These are phyloP conservation scores for Pseudocercospora crystallina DNA, from an alignment of 2,329 filamentous ascomycete genomes.

Conservation along the genomic window DNA sequence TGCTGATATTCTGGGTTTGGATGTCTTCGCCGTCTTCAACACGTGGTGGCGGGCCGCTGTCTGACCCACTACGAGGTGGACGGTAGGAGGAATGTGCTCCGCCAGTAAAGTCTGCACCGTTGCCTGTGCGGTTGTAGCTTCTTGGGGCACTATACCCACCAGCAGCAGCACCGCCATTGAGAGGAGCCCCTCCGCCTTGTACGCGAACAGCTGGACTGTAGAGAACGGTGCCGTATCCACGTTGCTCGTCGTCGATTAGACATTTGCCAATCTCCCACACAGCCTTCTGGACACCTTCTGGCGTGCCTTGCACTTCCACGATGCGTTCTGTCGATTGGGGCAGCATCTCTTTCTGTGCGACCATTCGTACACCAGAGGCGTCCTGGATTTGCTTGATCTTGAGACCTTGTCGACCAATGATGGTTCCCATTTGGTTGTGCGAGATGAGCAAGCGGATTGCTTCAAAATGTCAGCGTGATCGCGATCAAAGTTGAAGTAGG, in stretches of 20 bases:
- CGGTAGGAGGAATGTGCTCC: slow-evolving; percentile 60
- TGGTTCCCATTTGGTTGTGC: slow-evolving; percentile 99
- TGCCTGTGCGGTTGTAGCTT: slow-evolving; percentile 87
- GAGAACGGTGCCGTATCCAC: slow-evolving; percentile 91
- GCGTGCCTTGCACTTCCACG: slow-evolving; percentile 92
- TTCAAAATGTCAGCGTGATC: slow-evolving; percentile 42
- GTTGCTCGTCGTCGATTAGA: slow-evolving; percentile 95
- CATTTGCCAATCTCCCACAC: slow-evolving; percentile 99
- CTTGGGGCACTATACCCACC: slow-evolving; percentile 55
- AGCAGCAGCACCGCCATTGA: slow-evolving; percentile 53
- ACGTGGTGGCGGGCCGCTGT: slow-evolving; percentile 71
- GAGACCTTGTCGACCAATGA: slow-evolving; percentile 91
- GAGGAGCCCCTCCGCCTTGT: slow-evolving; percentile 57
- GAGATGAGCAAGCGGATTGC: slow-evolving; percentile 98
- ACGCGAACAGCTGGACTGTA: slow-evolving; percentile 96
- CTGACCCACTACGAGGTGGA: slow-evolving; percentile 69
- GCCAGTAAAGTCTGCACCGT: slow-evolving; percentile 96
- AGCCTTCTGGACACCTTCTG: slow-evolving; percentile 92
- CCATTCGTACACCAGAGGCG: slow-evolving; percentile 94
- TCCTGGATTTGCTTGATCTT: slow-evolving; percentile 99
- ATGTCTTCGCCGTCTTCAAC: slow-evolving; percentile 97
- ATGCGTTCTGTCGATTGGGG: slow-evolving; percentile 98
- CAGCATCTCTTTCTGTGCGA: slow-evolving; percentile 99
- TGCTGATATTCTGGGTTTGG: slow-evolving; percentile 99
- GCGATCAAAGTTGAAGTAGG: slow-evolving; percentile 21